Conservation (phyloP, 2,329 filamentous ascomycete species). For the Coccinonectria pachysandricola region DNA sequence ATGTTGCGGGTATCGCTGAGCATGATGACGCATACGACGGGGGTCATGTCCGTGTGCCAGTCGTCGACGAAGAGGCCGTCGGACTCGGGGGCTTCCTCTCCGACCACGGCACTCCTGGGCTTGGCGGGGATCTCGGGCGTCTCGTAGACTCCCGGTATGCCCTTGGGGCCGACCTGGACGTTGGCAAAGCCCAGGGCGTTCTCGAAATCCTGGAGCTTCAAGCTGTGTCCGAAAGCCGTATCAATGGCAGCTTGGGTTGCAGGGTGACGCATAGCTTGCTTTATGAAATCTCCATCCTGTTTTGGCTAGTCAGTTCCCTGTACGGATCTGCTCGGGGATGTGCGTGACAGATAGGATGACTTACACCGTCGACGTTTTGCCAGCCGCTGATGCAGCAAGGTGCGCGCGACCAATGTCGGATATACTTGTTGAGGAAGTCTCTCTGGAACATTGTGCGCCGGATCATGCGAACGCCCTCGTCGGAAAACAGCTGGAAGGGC, state of each 20-base stretch:
- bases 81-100: no score
- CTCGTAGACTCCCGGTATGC: constrained; percentile 2
- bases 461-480: constrained; percentile 5
- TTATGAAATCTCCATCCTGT: constrained; percentile 3
- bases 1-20: constrained; percentile 36
- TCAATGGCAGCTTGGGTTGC: constrained; percentile 4
- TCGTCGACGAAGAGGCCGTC: no score
- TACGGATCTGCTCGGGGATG: neutral
- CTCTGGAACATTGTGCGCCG: constrained; percentile 3
- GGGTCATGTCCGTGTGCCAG: constrained; percentile 42
- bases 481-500: constrained; percentile 5
- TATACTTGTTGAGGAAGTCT: constrained; percentile 4
- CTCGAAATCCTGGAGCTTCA: constrained; percentile 3
- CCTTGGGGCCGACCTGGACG: constrained; percentile 3
- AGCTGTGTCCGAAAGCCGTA: constrained; percentile 1
- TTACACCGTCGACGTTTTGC: neutral
- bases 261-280: constrained; percentile 4
- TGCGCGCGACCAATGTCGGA: constrained; percentile 3
- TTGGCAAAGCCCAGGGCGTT: constrained; percentile 4
- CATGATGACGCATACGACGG: constrained; percentile 43
- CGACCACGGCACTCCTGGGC: no score
- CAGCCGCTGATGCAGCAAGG: constrained; percentile 3
- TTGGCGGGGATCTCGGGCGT: constrained; percentile 1
- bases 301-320: neutral
- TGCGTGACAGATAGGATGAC: no score